Base-by-base conservation (phyloP, 1,139 yeast species). In the Nakaseomyces glabratus region DNA sequence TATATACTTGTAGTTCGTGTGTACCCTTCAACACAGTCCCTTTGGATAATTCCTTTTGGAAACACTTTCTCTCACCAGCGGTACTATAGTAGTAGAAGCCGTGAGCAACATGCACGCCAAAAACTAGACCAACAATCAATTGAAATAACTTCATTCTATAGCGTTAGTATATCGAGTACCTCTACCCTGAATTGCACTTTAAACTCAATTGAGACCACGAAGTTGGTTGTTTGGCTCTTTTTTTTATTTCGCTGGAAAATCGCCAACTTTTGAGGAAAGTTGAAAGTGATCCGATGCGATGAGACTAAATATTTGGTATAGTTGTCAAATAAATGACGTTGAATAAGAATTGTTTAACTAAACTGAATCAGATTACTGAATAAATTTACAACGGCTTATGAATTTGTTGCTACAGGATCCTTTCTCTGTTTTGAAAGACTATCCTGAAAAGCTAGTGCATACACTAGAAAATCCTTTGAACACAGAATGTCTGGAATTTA, bases 371-470 rank as follows among this genome's bases (percentile, higher is more conserved):
- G n/a, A n/a, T n/a, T n/a, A n/a, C n/a, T n/a, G n/a, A n/a, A n/a
- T n/a, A 19, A 19, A 10, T 10, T 7, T 19, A 19, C 21, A 19
- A 19, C 10, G 10, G 11, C 11, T 38, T 45, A 53, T 57, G 94
- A 88, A 88, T 58, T 67, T 85, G 34, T 70, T 93, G n/a, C 66
- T 88, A 15, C 75, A 84, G 46, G 97, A 88, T 58, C 97, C 97
- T 2, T 85, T 86, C 57, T 77, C 93, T 4, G 86, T 88, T 24
- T 80, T 94, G 10, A 88, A 85, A 52, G 98, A 88, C 54, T 88
- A 75, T 50, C 98, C 98, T 0, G 95, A 88, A 46, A 70, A 81
- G 1, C 68, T 85, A 17, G 71, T 82, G 2, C 74, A 73, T 41
- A 75, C 88, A 0, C 62, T 85, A n/a, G 53, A 49, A 28, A 52